Conservation (phyloP, 1,284 basidiomycete genomes). For the Sphaerobolus stellatus region DNA sequence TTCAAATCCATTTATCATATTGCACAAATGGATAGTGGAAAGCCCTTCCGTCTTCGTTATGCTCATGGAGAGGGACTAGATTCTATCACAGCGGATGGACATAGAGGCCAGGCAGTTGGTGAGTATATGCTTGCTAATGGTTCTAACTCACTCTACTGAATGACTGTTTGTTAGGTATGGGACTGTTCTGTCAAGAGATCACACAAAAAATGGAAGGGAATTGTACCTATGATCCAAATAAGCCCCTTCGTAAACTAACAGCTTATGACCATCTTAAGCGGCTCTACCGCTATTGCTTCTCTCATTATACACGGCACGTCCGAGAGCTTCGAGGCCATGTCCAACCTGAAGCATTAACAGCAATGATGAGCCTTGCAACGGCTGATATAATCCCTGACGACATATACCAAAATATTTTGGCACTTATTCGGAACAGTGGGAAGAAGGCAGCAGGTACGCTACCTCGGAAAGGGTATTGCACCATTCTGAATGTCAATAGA, state of each 20-base stretch:
- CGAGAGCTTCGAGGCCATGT: neutral
- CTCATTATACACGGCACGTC: constrained; percentile 6
- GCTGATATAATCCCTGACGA: neutral
- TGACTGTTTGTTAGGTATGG: neutral
- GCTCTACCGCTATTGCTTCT: constrained; percentile 8
- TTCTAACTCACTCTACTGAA: neutral
- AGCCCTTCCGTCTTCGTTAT: constrained; percentile 19
- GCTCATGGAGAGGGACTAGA: constrained; percentile 26
- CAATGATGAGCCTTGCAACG: constrained; percentile 10
- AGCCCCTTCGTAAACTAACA: neutral
- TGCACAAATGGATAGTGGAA: constrained; percentile 18
- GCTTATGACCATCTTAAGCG: constrained; percentile 6
- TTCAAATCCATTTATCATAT: constrained; percentile 23
- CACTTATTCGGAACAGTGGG: constrained; percentile 1
- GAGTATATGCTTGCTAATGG: neutral
- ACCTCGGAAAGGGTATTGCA: neutral
- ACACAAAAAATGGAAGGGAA: neutral
- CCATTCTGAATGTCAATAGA: neutral
- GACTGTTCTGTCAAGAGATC: constrained; percentile 3
- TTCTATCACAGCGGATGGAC: constrained; percentile 24
- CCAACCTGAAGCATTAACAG: neutral
- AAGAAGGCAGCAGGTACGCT: constrained; percentile 12
- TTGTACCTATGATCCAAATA: neutral
- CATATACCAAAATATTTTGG: neutral
- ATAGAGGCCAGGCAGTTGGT: constrained; percentile 28